Evolutionary conservation across 106 monocot genomes (phyloP).

Genomic region (Amphibolis antarctica): DNA sequence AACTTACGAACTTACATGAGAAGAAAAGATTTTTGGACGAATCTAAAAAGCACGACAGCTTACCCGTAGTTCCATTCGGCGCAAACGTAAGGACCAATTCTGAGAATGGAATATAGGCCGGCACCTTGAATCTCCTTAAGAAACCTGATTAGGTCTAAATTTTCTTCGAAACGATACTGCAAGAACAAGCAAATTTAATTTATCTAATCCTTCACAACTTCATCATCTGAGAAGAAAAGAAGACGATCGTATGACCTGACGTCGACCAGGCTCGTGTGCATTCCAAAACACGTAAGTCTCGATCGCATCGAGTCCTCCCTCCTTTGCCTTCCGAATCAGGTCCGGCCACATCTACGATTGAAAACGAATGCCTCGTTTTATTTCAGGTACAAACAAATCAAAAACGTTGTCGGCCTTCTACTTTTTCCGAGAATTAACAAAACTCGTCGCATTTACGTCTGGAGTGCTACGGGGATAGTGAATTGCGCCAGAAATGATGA

Average conservation of each 20-base stretch:
- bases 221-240: too few species aligned
- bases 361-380: not conserved
- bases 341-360: conserved; percentile 31
- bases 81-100: conserved; percentile 25
- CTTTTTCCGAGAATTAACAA: too few species aligned
- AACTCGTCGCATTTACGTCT: conserved; percentile 5
- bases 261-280: conserved; percentile 22
- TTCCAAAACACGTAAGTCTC: conserved; percentile 42
- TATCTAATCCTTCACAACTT: too few species aligned
- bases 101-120: conserved; percentile 20
- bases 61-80: conserved; percentile 26
- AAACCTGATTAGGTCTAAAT: conserved; percentile 15
- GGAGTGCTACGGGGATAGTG: conserved; percentile 24
- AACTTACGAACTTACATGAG: too few species aligned
- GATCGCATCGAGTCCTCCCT: conserved; percentile 31
- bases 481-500: conserved; percentile 14
- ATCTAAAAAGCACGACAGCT: not conserved
- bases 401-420: too few species aligned
- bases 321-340: conserved; percentile 20
- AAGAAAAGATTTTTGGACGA: not conserved
- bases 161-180: conserved; percentile 22
- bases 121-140: conserved; percentile 19
- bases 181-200: not conserved
- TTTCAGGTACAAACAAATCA: not conserved
- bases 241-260: conserved; percentile 13